These are phyloP conservation scores for Aspergillus costaricaensis DNA, from an alignment of 2,329 filamentous ascomycete genomes.

Conservation along the genomic window DNA sequence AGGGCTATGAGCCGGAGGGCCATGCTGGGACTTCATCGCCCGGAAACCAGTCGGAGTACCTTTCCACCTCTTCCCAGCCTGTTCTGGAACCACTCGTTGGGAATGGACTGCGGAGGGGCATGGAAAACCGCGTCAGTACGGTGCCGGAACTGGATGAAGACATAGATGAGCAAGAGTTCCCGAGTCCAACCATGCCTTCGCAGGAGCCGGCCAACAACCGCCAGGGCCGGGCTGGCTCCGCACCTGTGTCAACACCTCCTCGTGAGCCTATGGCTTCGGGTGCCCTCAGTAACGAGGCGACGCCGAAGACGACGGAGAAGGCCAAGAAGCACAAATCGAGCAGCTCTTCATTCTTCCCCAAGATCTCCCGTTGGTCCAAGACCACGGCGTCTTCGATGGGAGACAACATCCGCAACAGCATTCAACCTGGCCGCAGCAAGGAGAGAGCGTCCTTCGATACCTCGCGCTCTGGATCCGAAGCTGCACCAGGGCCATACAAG, in stretches of 20 bases:
- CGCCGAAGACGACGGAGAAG: slow-evolving; percentile 69
- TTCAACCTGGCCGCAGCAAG: slow-evolving; percentile 54
- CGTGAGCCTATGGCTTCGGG: slow-evolving; percentile 44
- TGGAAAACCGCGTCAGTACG: slow-evolving; percentile 84
- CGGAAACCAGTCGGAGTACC: slow-evolving; percentile 73
- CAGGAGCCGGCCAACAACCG: slow-evolving; percentile 55
- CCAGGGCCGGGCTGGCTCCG: slow-evolving; percentile 45
- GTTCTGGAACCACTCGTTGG: slow-evolving; percentile 36
- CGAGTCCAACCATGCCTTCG: slow-evolving; percentile 60
- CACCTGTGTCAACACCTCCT: slow-evolving; percentile 49
- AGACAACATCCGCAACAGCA: slow-evolving; percentile 71
- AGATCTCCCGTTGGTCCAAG: slow-evolving; percentile 96
- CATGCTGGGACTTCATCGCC: slow-evolving; percentile 74
- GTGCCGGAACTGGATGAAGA: slow-evolving; percentile 84
- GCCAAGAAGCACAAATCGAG: slow-evolving; percentile 86
- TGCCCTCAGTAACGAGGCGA: slow-evolving; percentile 73
- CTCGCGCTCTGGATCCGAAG: slow-evolving; percentile 77
- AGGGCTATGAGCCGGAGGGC: slow-evolving; percentile 82
- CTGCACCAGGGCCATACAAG: slow-evolving; percentile 64
- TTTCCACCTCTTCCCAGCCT: slow-evolving; percentile 58
- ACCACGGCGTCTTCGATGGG: slow-evolving; percentile 88
- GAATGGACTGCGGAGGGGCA: slow-evolving; percentile 56
- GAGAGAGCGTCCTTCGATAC: slow-evolving; percentile 63
- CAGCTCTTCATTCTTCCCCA: slow-evolving; percentile 79
- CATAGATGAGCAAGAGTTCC: slow-evolving; percentile 52